Evolutionary conservation across 345 rosid genomes (phyloP), one percentile per base, ranked within the genome.

Genomic region (Gossypioides kirkii): DNA sequence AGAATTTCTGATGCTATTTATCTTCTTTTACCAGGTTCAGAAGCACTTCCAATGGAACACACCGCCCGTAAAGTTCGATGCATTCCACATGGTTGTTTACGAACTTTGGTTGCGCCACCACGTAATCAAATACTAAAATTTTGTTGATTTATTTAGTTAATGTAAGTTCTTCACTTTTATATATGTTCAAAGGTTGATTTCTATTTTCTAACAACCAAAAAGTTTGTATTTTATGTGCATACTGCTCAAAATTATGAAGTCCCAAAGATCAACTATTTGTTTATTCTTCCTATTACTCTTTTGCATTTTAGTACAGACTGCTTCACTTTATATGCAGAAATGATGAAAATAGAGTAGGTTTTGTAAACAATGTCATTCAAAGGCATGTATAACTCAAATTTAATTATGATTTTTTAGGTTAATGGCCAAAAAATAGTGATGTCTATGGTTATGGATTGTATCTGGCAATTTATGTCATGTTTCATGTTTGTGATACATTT

Each of bases 41-140:
- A 90, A 93, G 83, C 97, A 96, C 80, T 93, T 93, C 78, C 96
- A 91, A 23, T 96, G 99, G 99, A 91, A 93, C 73, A 72, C 95
- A 42, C 96, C 98, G 13, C 90, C 99, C 0, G 16, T 87, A 54
- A 85, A 84, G 75, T 84, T 77, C 4, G 99, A 93, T 60, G 93
- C 96, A 58, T 96, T 96, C 81, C 97, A 96, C 78, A 93, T 93
- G 98, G 90, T 93, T 74, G 91, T 96, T 91, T 90, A 87, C 59
- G 98, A 96, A 55, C 87, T 96, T 47, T 96, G 99, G 99, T 80
- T 91, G 79, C 95, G 98, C 61, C 98, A 77, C 76, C 96, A 89
- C 72, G 91, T 91, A 61, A 85, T 96, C 78, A 89, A 85, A 79
- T 96, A 95, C 83, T 95, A 78, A 82, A 46, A 32, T 46, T 78